Base-by-base conservation (phyloP, 768 basidiomycete species). In the Kwoniella sp. region DNA sequence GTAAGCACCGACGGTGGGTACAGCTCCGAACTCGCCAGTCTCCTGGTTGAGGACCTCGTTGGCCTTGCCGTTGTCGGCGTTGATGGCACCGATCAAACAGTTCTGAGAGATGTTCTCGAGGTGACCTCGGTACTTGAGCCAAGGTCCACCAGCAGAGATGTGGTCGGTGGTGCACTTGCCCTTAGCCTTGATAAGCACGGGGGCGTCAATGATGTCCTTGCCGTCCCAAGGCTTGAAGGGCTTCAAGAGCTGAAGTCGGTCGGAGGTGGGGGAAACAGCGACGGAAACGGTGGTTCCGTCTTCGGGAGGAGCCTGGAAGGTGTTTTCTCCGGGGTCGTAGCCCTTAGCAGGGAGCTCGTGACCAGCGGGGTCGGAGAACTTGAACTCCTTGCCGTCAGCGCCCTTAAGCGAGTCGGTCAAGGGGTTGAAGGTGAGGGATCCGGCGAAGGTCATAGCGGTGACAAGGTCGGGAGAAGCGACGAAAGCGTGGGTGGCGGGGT, bases 131-230 rank as follows among this genome's bases (percentile, higher is more conserved):
- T 94, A 98, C 84, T 97, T 97, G 84, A 98, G 87, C 95, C 95
- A 98, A 51, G 95, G 95, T 65, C 95, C 95, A 85, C 94, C 95
- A 79, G 94, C 94, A 66, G 89, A 91, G 82, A 95, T 93, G 82
- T 95, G 92, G 81, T 95, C 93, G 70, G 93, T 93, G 47, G 92
- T 99, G 90, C 96, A 99, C 85, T 99, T 99, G 86, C 95, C 95
- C 85, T 88, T 86, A 72, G 92, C 96, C 87, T 99, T 99, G 86
- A 99, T 99, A 79, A 99, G 85, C 68, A 99, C 85, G 11, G 95
- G 95, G 69, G 94, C 86, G 73, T 91, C 90, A 61, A 85, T 84
- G 54, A 93, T 90, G 47, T 91, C 89, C 87, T 96, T 90, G 59
- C 94, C 93, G 82, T 95, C 87, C 93, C 93, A 98, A 28, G 90